Evolutionary conservation across 192 early-diverging fungal genomes (phyloP).

Genomic region (Rhizophagus prolifer): DNA sequence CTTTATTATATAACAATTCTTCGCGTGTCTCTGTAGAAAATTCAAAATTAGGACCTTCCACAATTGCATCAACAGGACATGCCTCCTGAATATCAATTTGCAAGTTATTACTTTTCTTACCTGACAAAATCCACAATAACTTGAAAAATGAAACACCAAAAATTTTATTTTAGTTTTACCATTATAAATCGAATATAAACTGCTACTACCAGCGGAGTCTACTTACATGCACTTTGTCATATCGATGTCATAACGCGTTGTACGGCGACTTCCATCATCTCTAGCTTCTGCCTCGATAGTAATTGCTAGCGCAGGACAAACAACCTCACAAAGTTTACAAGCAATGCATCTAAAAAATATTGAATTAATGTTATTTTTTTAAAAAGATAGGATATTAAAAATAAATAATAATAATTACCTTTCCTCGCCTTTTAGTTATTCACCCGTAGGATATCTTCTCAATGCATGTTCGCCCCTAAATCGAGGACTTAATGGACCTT

Average conservation of each 20-base stretch:
- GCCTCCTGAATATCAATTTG: constrained; percentile 61
- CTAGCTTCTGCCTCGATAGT: constrained; percentile 97
- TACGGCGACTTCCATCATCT: constrained; percentile 90
- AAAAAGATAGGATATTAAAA: background rate
- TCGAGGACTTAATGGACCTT: constrained; percentile 87
- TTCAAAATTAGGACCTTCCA: constrained; percentile 96
- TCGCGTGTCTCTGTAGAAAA: constrained; percentile 96
- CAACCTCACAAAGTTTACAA: constrained; percentile 97
- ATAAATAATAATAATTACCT: background rate
- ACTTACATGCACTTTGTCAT: constrained; percentile 91
- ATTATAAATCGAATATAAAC: background rate
- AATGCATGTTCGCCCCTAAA: constrained; percentile 98
- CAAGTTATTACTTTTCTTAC: constrained; percentile 33
- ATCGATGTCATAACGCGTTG: constrained; percentile 98
- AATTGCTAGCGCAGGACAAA: constrained; percentile 97
- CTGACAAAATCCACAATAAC: constrained; percentile 97
- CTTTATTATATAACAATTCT: constrained; percentile 98
- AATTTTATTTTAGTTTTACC: background rate
- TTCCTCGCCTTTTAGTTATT: constrained; percentile 75
- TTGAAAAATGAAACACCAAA: constrained; percentile 34
- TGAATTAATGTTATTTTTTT: background rate
- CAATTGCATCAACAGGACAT: constrained; percentile 97
- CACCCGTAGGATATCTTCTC: constrained; percentile 90
- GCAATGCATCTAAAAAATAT: constrained; percentile 82
- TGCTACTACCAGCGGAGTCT: no score